These are phyloP conservation scores for Eleusine indica DNA, from an alignment of 176 grass and related monocot genomes.

Conservation along the genomic window DNA sequence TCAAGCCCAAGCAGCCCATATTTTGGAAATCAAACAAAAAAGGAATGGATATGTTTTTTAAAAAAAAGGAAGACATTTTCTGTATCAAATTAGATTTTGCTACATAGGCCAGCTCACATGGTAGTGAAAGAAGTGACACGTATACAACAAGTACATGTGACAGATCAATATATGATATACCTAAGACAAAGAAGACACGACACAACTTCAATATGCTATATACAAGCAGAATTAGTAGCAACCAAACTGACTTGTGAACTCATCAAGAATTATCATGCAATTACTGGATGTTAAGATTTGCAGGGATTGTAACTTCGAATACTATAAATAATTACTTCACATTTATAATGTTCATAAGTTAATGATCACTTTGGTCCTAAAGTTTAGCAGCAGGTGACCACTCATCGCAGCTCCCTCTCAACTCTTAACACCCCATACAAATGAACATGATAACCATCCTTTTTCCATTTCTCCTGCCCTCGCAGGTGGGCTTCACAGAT, in stretches of 20 bases:
- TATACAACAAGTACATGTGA: background rate
- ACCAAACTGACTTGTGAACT: background rate
- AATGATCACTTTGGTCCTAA: background rate
- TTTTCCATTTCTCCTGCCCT: background rate
- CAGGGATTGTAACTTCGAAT: background rate
- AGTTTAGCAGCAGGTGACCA: background rate
- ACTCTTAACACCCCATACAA: background rate
- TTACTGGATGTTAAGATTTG: background rate
- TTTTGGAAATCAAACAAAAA: background rate
- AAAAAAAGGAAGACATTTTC: background rate
- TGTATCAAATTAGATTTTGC: background rate
- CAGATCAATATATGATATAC: background rate
- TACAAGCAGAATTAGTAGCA: background rate
- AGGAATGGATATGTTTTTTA: background rate
- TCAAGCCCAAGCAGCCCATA: background rate
- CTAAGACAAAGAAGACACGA: background rate
- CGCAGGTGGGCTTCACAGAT: background rate
- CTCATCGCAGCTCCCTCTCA: background rate
- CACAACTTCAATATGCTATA: background rate
- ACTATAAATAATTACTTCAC: background rate
- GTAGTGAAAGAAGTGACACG: background rate
- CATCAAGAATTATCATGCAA: constrained; percentile 7
- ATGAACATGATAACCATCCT: background rate
- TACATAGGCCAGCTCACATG: background rate
- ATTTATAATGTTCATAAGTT: background rate